phyloP scores from a whole-genome alignment of 2,329 filamentous ascomycete genomes.

The Fusarium hostae region DNA sequence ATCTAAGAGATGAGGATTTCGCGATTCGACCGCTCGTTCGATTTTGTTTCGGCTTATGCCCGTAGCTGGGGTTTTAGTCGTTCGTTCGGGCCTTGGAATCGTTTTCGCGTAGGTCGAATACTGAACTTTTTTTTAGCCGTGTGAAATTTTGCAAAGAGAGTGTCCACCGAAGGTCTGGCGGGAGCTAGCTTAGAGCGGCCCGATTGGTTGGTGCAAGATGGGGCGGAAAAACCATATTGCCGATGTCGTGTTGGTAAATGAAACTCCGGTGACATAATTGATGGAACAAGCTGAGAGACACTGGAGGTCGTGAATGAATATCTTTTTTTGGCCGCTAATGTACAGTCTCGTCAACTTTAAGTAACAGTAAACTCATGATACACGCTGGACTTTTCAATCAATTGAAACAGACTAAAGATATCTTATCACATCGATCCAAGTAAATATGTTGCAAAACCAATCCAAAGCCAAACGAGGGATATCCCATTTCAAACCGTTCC shows the following conservation, averaged over 20 bases:
- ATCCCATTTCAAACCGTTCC: constrained; percentile 7
- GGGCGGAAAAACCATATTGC: constrained; percentile 37
- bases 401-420: constrained; percentile 14
- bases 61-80: constrained; percentile 13
- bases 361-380: background rate
- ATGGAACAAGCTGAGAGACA: background rate
- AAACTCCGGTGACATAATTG: background rate
- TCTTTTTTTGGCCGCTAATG: background rate
- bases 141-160: constrained; percentile 47
- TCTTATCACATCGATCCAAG: background rate
- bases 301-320: background rate
- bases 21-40: constrained; percentile 23
- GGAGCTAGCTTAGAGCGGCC: constrained; percentile 35
- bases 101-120: constrained; percentile 30
- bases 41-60: constrained; percentile 1
- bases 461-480: constrained; percentile 38
- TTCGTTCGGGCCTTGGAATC: constrained; percentile 19
- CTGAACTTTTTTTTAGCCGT: constrained; percentile 41
- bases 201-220: constrained; percentile 28
- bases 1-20: background rate
- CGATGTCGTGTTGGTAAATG: background rate
- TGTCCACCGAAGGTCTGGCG: constrained; percentile 31
- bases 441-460: constrained; percentile 3
- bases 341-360: background rate
- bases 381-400: constrained; percentile 12